Evolutionary conservation across 2,329 filamentous ascomycete genomes (phyloP).

Genomic region (Trichoderma afroharzianum): DNA sequence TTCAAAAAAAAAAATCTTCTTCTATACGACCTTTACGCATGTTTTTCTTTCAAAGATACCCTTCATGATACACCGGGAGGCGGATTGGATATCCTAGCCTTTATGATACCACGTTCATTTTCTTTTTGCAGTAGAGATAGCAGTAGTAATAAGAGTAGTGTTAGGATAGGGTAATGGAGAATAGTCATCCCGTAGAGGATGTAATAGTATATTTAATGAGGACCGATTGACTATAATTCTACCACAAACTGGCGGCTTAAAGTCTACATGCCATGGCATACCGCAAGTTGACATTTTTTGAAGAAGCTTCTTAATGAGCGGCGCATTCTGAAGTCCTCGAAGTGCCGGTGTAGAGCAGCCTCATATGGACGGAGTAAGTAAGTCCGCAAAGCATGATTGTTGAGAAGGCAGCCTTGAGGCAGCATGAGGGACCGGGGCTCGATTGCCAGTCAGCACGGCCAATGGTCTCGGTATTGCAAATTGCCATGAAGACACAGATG

Average conservation of each 20-base stretch:
- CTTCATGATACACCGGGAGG: slow-evolving; percentile 6
- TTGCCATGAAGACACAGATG: neutral
- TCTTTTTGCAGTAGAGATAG: neutral
- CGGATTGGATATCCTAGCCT: neutral
- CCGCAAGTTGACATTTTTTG: neutral
- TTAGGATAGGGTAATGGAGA: neutral
- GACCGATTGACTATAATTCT: neutral
- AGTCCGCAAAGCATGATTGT: neutral
- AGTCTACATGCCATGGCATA: neutral
- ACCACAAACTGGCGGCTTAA: neutral
- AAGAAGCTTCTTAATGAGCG: neutral
- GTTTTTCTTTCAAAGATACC: neutral
- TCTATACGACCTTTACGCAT: slow-evolving; percentile 1
- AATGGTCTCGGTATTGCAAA: neutral
- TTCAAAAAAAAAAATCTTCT: neutral
- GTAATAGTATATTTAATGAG: neutral
- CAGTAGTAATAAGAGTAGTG: neutral
- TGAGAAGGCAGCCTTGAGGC: neutral
- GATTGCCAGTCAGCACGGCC: too few relatives aligned
- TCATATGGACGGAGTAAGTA: neutral
- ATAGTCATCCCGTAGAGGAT: neutral
- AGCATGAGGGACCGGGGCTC: neutral
- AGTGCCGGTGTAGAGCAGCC: neutral
- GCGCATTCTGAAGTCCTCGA: neutral
- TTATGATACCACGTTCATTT: slow-evolving; percentile 15